Percentiles rank a stretch among this genome's conserved stretches.
phyloP scores from a whole-genome alignment of 306 rosid species.

The Canavalia ensiformis region DNA sequence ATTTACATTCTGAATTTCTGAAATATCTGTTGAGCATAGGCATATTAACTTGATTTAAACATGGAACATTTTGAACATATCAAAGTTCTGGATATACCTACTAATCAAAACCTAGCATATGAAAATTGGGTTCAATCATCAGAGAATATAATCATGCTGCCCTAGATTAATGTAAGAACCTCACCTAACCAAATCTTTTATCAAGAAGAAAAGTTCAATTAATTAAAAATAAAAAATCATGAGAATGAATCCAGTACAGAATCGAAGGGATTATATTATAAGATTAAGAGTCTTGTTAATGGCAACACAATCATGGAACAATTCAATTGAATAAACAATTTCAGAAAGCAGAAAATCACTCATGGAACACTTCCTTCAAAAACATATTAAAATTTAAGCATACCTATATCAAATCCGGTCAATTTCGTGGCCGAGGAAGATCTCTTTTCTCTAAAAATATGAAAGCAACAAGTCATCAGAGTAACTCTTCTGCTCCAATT shows the following conservation, averaged over 20 bases:
- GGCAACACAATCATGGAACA: neutral
- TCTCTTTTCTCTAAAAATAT: constrained; percentile 48
- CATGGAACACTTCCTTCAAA: neutral
- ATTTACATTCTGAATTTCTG: constrained; percentile 63
- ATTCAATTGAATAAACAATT: neutral
- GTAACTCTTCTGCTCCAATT: constrained; percentile 45
- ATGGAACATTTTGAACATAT: constrained; percentile 30
- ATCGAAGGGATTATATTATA: neutral
- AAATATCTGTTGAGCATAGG: constrained; percentile 57
- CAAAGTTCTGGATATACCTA: neutral
- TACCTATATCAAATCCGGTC: constrained; percentile 60
- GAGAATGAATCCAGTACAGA: constrained; percentile 1
- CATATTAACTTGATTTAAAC: constrained; percentile 22
- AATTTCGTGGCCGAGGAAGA: constrained; percentile 51
- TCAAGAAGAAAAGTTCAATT: constrained; percentile 14
- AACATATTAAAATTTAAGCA: neutral
- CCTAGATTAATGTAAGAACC: neutral
- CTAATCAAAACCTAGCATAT: constrained; percentile 13
- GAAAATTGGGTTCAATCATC: constrained; percentile 15
- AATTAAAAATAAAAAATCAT: neutral
- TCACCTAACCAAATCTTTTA: neutral
- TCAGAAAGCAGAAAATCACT: neutral
- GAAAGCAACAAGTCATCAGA: constrained; percentile 72
- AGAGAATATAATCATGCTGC: neutral
- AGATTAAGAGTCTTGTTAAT: neutral